These are phyloP conservation scores for Psilocybe azurescens DNA, from an alignment of 768 basidiomycete genomes.

Conservation along the genomic window DNA sequence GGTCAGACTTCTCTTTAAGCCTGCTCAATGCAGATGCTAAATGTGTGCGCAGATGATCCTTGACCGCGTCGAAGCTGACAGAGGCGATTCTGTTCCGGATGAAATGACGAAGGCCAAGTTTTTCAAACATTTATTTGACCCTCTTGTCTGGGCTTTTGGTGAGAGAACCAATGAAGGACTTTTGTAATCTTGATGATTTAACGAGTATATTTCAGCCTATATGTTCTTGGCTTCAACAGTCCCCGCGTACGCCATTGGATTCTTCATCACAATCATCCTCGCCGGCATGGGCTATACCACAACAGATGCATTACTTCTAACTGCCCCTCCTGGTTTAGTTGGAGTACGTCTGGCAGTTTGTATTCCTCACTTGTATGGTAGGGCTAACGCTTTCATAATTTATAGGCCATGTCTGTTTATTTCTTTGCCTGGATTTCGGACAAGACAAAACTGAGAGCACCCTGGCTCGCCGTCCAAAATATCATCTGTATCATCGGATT, in stretches of 20 bases:
- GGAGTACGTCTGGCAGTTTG: slow-evolving; percentile 15
- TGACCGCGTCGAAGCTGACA: slow-evolving; percentile 42
- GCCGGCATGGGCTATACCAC: slow-evolving; percentile 23
- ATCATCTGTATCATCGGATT: slow-evolving; percentile 37
- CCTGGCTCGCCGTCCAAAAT: slow-evolving; percentile 36
- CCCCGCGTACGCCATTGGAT: slow-evolving; percentile 25
- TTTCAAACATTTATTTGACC: slow-evolving; percentile 40
- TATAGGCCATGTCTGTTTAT: slow-evolving; percentile 38
- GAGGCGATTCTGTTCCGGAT: slow-evolving; percentile 44
- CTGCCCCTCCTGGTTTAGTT: slow-evolving; percentile 23
- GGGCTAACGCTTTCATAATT: background rate
- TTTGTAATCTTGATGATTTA: slow-evolving; percentile 11
- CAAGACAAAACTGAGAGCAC: slow-evolving; percentile 35
- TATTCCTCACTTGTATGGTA: background rate
- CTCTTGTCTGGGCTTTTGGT: slow-evolving; percentile 42
- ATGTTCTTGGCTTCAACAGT: slow-evolving; percentile 40
- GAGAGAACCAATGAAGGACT: slow-evolving; percentile 24
- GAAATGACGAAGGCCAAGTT: slow-evolving; percentile 35
- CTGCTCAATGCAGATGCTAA: background rate
- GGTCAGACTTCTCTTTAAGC: slow-evolving; percentile 17
- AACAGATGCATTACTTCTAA: slow-evolving; percentile 20
- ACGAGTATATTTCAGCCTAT: slow-evolving; percentile 25
- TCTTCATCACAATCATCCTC: slow-evolving; percentile 26
- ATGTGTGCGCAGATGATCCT: slow-evolving; percentile 30
- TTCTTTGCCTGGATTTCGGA: slow-evolving; percentile 42